phyloP scores from a whole-genome alignment of 1,139 yeast species.

The Saccharomyces hybrid region DNA sequence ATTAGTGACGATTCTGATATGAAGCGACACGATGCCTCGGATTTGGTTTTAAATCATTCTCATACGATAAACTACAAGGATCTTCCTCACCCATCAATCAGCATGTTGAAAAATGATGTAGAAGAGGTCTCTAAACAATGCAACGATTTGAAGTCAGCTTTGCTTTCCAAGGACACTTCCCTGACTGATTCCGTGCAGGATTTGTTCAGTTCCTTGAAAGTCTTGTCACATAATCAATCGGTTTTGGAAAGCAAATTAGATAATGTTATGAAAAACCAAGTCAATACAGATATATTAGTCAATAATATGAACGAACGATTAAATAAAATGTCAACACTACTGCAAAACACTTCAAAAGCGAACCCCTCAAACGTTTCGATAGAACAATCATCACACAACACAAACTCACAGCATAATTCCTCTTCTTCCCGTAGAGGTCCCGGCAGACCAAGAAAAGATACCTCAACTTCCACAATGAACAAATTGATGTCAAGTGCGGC shows the following conservation, averaged over 20 bases:
- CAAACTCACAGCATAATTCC: constrained; percentile 4
- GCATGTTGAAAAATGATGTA: constrained; percentile 5
- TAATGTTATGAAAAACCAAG: constrained; percentile 30
- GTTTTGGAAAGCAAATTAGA: constrained; percentile 31
- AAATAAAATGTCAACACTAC: constrained; percentile 10
- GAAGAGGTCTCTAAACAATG: constrained; percentile 6
- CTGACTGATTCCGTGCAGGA: constrained; percentile 16
- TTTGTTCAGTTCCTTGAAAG: constrained; percentile 22
- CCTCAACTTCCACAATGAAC: constrained; percentile 4
- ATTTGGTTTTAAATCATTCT: neutral
- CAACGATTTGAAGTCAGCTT: constrained; percentile 13
- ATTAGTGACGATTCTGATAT: neutral
- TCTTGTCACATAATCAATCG: constrained; percentile 29
- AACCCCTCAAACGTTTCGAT: neutral
- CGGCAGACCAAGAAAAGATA: constrained; percentile 31
- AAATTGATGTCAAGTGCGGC: constrained; percentile 3
- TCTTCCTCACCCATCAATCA: neutral
- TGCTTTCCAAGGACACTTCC: constrained; percentile 15
- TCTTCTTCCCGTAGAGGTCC: constrained; percentile 25
- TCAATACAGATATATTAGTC: constrained; percentile 30
- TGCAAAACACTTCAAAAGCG: constrained; percentile 1
- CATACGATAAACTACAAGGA: neutral
- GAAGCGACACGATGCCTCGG: neutral
- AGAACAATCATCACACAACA: neutral
- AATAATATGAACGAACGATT: constrained; percentile 24